phyloP scores from a whole-genome alignment of 1,284 basidiomycete species.

The Naganishia cerealis region DNA sequence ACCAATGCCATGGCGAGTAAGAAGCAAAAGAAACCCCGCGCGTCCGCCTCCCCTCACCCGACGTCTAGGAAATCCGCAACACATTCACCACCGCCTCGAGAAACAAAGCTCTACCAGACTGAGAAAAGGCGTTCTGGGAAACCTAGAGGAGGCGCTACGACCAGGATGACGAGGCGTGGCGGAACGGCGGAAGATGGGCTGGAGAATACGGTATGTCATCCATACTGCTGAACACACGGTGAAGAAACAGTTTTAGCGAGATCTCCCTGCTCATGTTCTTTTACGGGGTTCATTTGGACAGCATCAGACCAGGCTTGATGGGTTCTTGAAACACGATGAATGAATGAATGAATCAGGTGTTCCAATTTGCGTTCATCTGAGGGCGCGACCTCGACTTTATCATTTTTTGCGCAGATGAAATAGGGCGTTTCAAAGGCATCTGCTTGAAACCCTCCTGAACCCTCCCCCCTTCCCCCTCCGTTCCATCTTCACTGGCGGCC shows the following conservation, averaged over 20 bases:
- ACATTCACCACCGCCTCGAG: neutral
- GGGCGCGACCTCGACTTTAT: too few species aligned
- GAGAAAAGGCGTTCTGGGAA: neutral
- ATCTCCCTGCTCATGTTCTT: neutral
- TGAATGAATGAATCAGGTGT: neutral
- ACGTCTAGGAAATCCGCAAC: neutral
- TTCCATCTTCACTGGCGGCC: too few species aligned
- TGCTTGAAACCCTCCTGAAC: too few species aligned
- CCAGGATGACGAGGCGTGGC: neutral
- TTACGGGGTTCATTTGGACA: neutral
- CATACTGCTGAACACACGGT: too few species aligned
- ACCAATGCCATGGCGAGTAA: neutral
- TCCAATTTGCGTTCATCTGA: too few species aligned
- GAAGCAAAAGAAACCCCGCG: too few species aligned
- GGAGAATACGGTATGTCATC: constrained; percentile 15
- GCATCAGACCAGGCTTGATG: constrained; percentile 30
- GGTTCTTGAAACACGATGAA: constrained; percentile 26
- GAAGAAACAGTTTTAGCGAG: neutral
- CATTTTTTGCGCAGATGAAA: too few species aligned
- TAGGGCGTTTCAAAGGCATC: too few species aligned
- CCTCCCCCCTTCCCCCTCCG: too few species aligned
- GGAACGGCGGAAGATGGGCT: constrained; percentile 8
- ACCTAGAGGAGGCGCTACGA: neutral
- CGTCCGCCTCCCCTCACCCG: too few species aligned
- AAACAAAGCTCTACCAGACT: constrained; percentile 8